Evolutionary conservation across 1,139 yeast genomes (phyloP).

Genomic region (Lodderomyces oxycetoniae): DNA sequence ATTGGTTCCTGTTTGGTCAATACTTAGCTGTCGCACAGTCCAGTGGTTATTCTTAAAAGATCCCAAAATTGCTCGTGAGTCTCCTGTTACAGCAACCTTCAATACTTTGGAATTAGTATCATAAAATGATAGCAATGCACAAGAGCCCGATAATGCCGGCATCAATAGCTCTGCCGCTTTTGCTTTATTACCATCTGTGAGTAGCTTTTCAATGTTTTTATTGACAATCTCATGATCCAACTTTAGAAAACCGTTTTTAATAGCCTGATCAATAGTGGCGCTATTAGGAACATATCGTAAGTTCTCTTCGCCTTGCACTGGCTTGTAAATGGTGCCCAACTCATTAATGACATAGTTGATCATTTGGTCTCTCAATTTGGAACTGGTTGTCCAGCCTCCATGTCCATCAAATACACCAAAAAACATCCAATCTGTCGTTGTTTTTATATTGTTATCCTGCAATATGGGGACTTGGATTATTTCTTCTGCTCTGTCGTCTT

Average conservation of each 20-base stretch:
- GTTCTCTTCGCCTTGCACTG: slow-evolving; percentile 46
- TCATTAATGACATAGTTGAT: slow-evolving; percentile 75
- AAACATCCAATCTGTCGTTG: slow-evolving; percentile 83
- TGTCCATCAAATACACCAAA: slow-evolving; percentile 98
- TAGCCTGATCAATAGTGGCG: slow-evolving; percentile 72
- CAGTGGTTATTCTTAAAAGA: slow-evolving; percentile 67
- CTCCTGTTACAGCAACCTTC: slow-evolving; percentile 95
- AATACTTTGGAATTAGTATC: slow-evolving; percentile 69
- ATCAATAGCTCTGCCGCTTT: slow-evolving; percentile 71
- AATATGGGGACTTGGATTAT: slow-evolving; percentile 75
- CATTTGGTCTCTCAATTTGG: slow-evolving; percentile 74
- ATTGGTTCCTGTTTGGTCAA: slow-evolving; percentile 94
- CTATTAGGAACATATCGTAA: slow-evolving; percentile 56
- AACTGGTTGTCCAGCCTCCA: slow-evolving; percentile 92
- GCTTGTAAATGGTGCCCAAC: slow-evolving; percentile 62
- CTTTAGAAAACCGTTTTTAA: slow-evolving; percentile 72
- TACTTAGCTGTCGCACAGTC: slow-evolving; percentile 82
- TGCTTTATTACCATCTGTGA: slow-evolving; percentile 56
- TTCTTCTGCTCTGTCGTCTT: slow-evolving; percentile 87
- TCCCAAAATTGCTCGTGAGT: slow-evolving; percentile 88
- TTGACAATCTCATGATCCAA: slow-evolving; percentile 85
- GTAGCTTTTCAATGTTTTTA: slow-evolving; percentile 62
- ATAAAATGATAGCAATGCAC: slow-evolving; percentile 83
- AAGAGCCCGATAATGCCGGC: slow-evolving; percentile 95
- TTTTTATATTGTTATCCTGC: slow-evolving; percentile 48